Evolutionary conservation across 2,329 filamentous ascomycete species (phyloP), one percentile per base, ranked within the genome.

Genomic region (Arthroderma sp.): DNA sequence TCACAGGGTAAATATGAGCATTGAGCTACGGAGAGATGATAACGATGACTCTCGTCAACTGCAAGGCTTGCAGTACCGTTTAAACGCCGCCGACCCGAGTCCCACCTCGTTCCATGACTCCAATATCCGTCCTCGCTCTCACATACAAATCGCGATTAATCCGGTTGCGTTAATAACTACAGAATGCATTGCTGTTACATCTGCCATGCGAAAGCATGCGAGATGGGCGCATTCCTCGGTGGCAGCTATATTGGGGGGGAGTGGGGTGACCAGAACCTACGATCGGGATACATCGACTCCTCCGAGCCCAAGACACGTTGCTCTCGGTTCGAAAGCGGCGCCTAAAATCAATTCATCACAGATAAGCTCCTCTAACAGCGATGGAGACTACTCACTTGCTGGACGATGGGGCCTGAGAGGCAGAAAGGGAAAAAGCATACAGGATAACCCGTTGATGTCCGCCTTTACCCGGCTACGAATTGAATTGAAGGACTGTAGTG

Each of bases 141-240:
- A 44, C 37, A 43, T 47, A 29, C 44, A 48, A 15, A 86, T 94
- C 50, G 86, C 88, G 37, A 83, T 94, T 53, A 86, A 94, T 58
- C 87, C 88, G 1, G 82, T 94, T 46, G 88, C 87, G 40, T 72
- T 98, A 56, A 87, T 98, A 53, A 94, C 94, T 51, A 94, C 89
- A 66, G 91, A 98, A 80, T 98, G 91, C 66, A 96, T 96, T 61
- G 89, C 88, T 38, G 89, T 98, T 68, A 96, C 91, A 9, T 95
- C 89, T 50, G 87, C 88, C 49, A 95, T 98, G 76, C 88, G 94
- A 59, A 98, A 98, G 69, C 83, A 95, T 75, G 84, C 87, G 52
- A 83, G 91, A 53, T 96, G 89, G 73, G 86, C 87, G 40, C 88
- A 96, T 63, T 94, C 88, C 8, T 95, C 88, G 4, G 91, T 98